Evolutionary conservation across 306 rosid genomes (phyloP), one percentile per base, ranked within the genome.

Genomic region (Echinosophora koreensis): DNA sequence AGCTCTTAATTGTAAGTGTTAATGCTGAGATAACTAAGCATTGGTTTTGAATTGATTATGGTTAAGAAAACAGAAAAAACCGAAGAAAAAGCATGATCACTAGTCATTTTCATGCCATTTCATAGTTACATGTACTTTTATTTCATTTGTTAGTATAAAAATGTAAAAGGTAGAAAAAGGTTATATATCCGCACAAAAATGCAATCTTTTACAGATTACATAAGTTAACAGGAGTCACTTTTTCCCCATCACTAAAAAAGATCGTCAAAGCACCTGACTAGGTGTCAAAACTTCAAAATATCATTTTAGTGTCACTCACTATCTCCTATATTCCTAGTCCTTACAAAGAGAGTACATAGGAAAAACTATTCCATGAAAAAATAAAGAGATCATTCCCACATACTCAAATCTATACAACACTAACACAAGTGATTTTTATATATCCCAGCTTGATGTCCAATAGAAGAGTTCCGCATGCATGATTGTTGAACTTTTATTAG

Each of bases 381-480:
- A 6, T 30, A 14, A 57, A 46, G 22, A 22, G 28, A 15, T 39
- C 35, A 2, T 8, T 22, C 35, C 60, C 51, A 52, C 65, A 1
- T 0, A 3, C 30, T 39, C 42, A 37, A 60, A 18, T 62, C 58
- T 30, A 4, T 30, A 13, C 3, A 41, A 14, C 74, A 71, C 74
- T 55, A 17, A 55, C 55, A 37, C 38, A 22, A 22, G 76, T 57
- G 52, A 32, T 5, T 59, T 47, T 59, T 47, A 28, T 35, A 28
- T 35, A 56, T 17, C 56, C 32, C n/a, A 63, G 52, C 17, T 55
- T 64, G 35, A 44, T 50, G 51, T 27, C 77, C 66, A 75, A 50
- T 50, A 60, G 2, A 59, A 74, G 41, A 74, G 51, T 68, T 39
- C 41, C 35, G 38, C 74, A 69, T 81, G 81, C 69, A 52, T 52